phyloP scores from a whole-genome alignment of 2,329 filamentous ascomycete species.

The Alternaria postmessia region DNA sequence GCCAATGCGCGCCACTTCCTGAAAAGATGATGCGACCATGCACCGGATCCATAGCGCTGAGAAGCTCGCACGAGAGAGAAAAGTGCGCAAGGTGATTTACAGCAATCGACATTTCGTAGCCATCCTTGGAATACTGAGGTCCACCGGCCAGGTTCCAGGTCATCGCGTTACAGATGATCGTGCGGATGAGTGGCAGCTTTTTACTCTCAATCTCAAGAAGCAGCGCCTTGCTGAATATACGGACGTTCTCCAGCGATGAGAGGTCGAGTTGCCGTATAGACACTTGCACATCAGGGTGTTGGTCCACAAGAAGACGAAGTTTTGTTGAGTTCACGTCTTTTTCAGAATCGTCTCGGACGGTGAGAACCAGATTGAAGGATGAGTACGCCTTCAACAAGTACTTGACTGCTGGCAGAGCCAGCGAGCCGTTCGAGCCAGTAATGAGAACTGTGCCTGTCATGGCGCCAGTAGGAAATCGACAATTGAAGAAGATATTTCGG shows the following conservation, averaged over 20 bases:
- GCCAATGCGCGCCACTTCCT: constrained; percentile 48
- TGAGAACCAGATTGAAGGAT: constrained; percentile 21
- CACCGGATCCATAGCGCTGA: constrained; percentile 18
- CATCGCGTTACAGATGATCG: constrained; percentile 38
- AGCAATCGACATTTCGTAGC: constrained; percentile 25
- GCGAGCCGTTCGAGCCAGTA: constrained; percentile 37
- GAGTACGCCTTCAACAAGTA: constrained; percentile 27
- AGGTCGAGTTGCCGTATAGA: constrained; percentile 30
- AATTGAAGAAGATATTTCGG: background rate
- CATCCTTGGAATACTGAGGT: constrained; percentile 24
- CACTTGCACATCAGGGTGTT: constrained; percentile 14
- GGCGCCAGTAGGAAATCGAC: background rate
- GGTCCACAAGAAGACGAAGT: constrained; percentile 17
- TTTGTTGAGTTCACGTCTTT: constrained; percentile 28
- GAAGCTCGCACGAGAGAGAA: constrained; percentile 22
- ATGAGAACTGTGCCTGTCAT: constrained; percentile 6
- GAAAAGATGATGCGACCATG: constrained; percentile 32
- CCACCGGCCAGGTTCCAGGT: constrained; percentile 25
- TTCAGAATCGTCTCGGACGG: constrained; percentile 28
- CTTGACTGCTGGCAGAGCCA: constrained; percentile 28
- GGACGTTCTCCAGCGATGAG: constrained; percentile 18
- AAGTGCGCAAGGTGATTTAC: constrained; percentile 34
- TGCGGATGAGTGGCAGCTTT: constrained; percentile 18
- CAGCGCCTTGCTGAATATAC: constrained; percentile 19
- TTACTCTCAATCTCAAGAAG: constrained; percentile 14